Base-by-base conservation (phyloP, 169 alveolate species). In the Fabrea salina region DNA sequence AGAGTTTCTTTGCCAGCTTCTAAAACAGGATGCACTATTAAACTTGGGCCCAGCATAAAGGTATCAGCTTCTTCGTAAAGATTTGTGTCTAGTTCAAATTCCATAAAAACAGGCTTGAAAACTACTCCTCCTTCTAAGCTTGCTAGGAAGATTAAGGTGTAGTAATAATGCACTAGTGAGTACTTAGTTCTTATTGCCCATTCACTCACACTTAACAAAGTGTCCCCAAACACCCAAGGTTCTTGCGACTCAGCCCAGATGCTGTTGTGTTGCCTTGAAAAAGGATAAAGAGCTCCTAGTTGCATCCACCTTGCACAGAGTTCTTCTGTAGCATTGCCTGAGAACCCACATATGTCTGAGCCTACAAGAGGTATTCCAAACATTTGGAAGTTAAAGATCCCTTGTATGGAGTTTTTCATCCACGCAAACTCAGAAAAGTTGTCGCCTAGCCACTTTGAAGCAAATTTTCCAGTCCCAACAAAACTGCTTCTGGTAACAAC, bases 401-500 rank as follows among this genome's bases (percentile, higher is more conserved):
- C 87, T 41, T 66, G n/a, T 11, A 89, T 82, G 16, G 91, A 82
- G 68, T 80, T 64, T 58, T 82, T 61, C 75, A 87, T 67, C 61
- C 56, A 71, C 5, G 59, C 51, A 82, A 86, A 86, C 22, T 84
- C 33, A 39, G 95, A 79, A 1, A 56, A 11, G 83, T 89, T 92
- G 72, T 92, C 96, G n/a, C 95, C 95, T 8, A 89, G 80, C 94
- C 94, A 92, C 37, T 86, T 86, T 16, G 90, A 83, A 7, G 84
- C 86, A 81, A 57, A 92, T 79, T 85, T 82, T 6, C 92, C 87
- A 58, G 71, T 32, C 2, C 92, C 92, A 47, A 87, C 81, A 35
- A 80, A 82, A 11, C 87, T 64, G 5, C 89, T 51, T 84, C 96
- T 88, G 0, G 91, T 43, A 2, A 91, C 35, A 6, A 89, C 82